These are phyloP conservation scores for Chaetoscypha palmicola DNA, from an alignment of 2,329 filamentous ascomycete genomes.

Conservation along the genomic window DNA sequence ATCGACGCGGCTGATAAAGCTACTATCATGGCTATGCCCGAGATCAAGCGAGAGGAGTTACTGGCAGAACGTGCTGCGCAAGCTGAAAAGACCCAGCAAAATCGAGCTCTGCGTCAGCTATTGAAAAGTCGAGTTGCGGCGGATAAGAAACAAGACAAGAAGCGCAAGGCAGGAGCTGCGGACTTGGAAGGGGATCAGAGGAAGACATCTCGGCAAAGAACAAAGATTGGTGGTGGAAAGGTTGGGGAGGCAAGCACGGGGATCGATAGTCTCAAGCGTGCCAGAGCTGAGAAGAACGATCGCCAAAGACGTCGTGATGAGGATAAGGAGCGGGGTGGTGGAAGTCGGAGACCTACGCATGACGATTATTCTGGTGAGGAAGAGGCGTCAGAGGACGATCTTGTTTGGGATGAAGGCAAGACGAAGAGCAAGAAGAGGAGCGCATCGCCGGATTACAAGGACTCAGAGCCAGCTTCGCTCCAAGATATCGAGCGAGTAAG, in stretches of 20 bases:
- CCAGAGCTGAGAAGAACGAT: slow-evolving; percentile 57
- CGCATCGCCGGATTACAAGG: slow-evolving; percentile 37
- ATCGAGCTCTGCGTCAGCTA: slow-evolving; percentile 71
- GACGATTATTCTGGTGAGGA: slow-evolving; percentile 52
- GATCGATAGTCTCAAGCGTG: slow-evolving; percentile 62
- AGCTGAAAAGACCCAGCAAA: slow-evolving; percentile 75
- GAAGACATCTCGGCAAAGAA: slow-evolving; percentile 67
- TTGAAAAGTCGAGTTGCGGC: slow-evolving; percentile 59
- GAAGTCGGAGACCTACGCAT: slow-evolving; percentile 36
- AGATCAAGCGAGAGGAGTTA: slow-evolving; percentile 85
- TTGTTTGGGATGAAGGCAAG: slow-evolving; percentile 62
- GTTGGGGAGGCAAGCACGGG: slow-evolving; percentile 62
- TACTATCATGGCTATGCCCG: slow-evolving; percentile 76
- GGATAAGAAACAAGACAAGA: slow-evolving; percentile 50
- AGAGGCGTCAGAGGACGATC: slow-evolving; percentile 68
- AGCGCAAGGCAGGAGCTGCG: slow-evolving; percentile 71
- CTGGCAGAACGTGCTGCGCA: slow-evolving; percentile 81
- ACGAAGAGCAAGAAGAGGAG: slow-evolving; percentile 40
- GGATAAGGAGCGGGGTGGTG: slow-evolving; percentile 49
- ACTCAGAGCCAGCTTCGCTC: slow-evolving; percentile 61
- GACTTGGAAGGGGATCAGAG: slow-evolving; percentile 72
- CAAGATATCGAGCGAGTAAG: slow-evolving; percentile 79
- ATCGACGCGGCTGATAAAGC: slow-evolving; percentile 65
- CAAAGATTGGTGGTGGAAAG: slow-evolving; percentile 56
- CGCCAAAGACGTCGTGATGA: slow-evolving; percentile 56